Conservation (phyloP, 495 filamentous ascomycete genomes). For the Xylaria curta region DNA sequence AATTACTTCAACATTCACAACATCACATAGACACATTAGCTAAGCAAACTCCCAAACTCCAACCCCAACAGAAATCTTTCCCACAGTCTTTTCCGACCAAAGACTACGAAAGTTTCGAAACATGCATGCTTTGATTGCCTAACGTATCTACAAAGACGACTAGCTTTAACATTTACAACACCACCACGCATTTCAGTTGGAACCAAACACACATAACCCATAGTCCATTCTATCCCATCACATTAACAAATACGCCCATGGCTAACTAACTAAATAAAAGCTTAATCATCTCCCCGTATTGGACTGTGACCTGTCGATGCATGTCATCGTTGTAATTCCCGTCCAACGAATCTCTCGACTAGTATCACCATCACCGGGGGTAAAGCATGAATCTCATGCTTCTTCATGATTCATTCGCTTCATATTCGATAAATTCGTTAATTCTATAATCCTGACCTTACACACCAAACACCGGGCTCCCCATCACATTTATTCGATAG, state of each 20-base stretch:
- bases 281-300: background rate
- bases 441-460: background rate
- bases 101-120: background rate
- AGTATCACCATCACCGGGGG: background rate
- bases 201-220: background rate
- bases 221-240: background rate
- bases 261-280: background rate
- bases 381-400: background rate
- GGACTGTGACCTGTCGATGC: background rate
- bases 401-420: constrained; percentile 8
- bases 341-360: background rate
- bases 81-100: background rate
- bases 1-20: background rate
- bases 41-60: background rate
- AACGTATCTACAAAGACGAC: constrained; percentile 2
- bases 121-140: background rate
- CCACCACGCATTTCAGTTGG: background rate
- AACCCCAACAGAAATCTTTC: background rate
- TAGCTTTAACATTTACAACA: background rate
- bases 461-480: constrained; percentile 10
- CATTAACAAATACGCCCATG: background rate
- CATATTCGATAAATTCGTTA: background rate
- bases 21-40: too few species aligned
- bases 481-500: background rate
- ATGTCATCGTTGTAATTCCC: background rate